Percentiles rank a stretch among this genome's conserved stretches.
Evolutionary conservation across 1,139 yeast genomes (phyloP).

Genomic region (Kodamaea suecica): DNA sequence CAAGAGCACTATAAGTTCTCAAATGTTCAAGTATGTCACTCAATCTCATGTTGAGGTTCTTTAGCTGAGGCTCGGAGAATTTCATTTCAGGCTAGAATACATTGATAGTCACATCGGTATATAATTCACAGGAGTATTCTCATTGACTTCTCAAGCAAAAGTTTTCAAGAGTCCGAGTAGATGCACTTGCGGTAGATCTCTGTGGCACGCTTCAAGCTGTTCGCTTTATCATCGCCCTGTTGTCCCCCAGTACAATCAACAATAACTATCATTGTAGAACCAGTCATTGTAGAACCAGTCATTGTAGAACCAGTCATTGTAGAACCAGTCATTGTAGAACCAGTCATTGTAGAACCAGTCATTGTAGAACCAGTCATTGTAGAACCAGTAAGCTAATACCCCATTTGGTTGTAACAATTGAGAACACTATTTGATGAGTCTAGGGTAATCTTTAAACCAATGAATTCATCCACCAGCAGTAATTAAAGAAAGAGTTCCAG

Average conservation of each 20-base stretch:
- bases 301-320: no score
- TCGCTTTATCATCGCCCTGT: constrained; percentile 17
- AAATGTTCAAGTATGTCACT: constrained; percentile 30
- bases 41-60: constrained; percentile 27
- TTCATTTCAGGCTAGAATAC: constrained; percentile 24
- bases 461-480: constrained; percentile 49
- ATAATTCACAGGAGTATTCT: constrained; percentile 31
- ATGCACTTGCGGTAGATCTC: constrained; percentile 31
- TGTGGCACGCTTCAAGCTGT: constrained; percentile 22
- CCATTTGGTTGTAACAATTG: constrained; percentile 37
- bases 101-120: constrained; percentile 25
- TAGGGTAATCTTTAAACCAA: constrained; percentile 40
- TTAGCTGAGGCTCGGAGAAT: constrained; percentile 17
- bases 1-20: constrained; percentile 39
- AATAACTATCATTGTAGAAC: constrained; percentile 27
- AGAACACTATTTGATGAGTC: constrained; percentile 29
- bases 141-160: constrained; percentile 30
- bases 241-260: constrained; percentile 25
- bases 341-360: no score
- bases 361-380: no score
- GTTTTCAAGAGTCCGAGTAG: constrained; percentile 36
- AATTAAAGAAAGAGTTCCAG: constrained; percentile 30
- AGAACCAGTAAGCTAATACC: constrained; percentile 43
- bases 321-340: no score
- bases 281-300: no score